A percentile compares a stretch with the other conserved stretches of the same genome.
phyloP scores from a whole-genome alignment of 257 asterid genomes.

The Coffea canephora region DNA sequence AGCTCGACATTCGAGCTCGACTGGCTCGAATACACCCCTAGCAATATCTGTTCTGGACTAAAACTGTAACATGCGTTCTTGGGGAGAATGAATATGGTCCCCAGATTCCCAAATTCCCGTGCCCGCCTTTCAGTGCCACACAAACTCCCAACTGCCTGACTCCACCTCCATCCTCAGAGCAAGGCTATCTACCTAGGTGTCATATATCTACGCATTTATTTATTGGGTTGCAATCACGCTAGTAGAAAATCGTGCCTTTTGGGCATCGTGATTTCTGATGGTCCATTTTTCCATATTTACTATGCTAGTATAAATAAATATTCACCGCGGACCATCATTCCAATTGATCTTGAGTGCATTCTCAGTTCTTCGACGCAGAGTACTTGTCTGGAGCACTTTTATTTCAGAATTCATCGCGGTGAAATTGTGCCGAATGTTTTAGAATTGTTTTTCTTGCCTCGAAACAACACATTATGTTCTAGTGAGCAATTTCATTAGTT shows the following conservation, averaged over 20 bases:
- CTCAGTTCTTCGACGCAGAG: background rate
- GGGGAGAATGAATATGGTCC: background rate
- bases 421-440: no score
- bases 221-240: background rate
- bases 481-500: no score
- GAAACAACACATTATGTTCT: background rate
- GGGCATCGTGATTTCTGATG: slow-evolving; percentile 5
- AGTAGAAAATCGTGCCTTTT: slow-evolving; percentile 1
- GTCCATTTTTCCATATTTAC: background rate
- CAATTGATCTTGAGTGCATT: background rate
- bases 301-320: no score
- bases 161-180: background rate
- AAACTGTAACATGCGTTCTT: slow-evolving; percentile 4
- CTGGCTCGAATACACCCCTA: no score
- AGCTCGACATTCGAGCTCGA: no score
- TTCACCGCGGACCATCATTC: slow-evolving; percentile 5
- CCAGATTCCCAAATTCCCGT: background rate
- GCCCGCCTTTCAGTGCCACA: background rate
- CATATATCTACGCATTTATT: background rate
- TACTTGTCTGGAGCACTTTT: no score
- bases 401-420: background rate
- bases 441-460: background rate
- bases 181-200: background rate
- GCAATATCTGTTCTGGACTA: slow-evolving; percentile 1
- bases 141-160: background rate